Evolutionary conservation across 1,284 basidiomycete species (phyloP), one percentile per base, ranked within the genome.

Genomic region (Crocinoboletus sp.): DNA sequence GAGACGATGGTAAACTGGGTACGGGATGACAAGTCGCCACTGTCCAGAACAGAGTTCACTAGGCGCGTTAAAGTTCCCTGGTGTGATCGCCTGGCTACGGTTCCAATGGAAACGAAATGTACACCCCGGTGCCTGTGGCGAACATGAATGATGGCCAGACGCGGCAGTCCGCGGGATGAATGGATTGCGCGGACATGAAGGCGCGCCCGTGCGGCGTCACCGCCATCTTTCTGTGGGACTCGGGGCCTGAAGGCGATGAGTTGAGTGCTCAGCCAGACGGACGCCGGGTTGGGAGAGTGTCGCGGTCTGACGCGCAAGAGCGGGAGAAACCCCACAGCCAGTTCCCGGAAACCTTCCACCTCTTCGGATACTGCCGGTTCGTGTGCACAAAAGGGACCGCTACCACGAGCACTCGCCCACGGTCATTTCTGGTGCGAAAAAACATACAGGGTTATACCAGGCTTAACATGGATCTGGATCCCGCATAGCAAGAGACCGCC

Each of bases 41-140:
- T 8, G 23, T 25, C 24, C 12, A 24, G 17, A 19, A 22, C 27
- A 15, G 7, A 23, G n/a, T n/a, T n/a, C n/a, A n/a, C n/a, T n/a
- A 9, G 24, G 19, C 38, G 2, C 6, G 12, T 40, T 40, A 40
- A 22, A 38, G 38, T 55, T 24, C 25, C 19, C 22, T 48, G 23
- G 28, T 33, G 19, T 33, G 43, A 44, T 47, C 54, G 43, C 48
- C 41, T 57, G 47, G 48, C 48, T 47, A 43, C 43, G 52, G 43
- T 61, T 43, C 56, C 58, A 52, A 55, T 61, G 49, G 59, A 50
- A 50, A 53, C 36, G 39, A 45, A 24, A 48, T 49, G 29, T 43
- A 33, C 54, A 53, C 50, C 59, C 59, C 61, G 60, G 58, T 60
- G 50, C 60, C 62, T 56, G 59, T 53, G 60, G 63, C 58, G 40